These are phyloP conservation scores for Posidonia australis DNA, from an alignment of 106 monocot genomes.

Conservation along the genomic window DNA sequence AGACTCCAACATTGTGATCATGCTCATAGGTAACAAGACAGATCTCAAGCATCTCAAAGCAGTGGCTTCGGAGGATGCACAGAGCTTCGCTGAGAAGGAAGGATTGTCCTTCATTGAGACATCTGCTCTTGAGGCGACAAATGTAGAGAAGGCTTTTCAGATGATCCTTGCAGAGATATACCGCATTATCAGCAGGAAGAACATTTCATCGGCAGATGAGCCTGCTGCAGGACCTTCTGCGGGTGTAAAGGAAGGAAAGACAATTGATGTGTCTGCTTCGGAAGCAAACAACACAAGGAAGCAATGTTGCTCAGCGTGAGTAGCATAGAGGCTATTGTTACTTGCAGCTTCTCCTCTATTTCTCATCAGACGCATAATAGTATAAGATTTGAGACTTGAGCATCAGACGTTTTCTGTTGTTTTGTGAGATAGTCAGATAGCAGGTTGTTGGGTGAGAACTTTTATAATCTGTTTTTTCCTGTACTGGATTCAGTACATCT, in stretches of 20 bases:
- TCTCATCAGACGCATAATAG: not conserved
- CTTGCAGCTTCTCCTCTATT: not conserved
- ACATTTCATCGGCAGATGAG: constrained; percentile 19
- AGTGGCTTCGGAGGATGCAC: constrained; percentile 36
- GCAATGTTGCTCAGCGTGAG: constrained; percentile 31
- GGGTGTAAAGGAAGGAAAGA: constrained; percentile 34
- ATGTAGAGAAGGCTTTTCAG: constrained; percentile 40
- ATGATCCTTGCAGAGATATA: constrained; percentile 33
- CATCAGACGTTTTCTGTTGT: not conserved
- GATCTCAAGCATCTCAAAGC: constrained; percentile 42
- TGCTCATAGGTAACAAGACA: constrained; percentile 45
- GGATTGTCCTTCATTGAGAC: constrained; percentile 38
- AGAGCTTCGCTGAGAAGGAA: constrained; percentile 39
- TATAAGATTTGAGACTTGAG: not conserved
- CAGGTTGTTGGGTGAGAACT: not conserved
- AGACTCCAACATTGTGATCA: constrained; percentile 39
- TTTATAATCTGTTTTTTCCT: not conserved
- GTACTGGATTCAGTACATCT: too few relatives aligned
- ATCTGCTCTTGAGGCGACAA: constrained; percentile 35
- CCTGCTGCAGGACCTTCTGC: constrained; percentile 1
- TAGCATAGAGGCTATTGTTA: not conserved
- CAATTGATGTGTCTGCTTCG: constrained; percentile 21
- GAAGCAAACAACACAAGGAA: constrained; percentile 15
- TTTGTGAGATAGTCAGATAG: not conserved
- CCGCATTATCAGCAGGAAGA: constrained; percentile 40